Base-by-base conservation (phyloP, 306 rosid species). In the Dicorynia guianensis region DNA sequence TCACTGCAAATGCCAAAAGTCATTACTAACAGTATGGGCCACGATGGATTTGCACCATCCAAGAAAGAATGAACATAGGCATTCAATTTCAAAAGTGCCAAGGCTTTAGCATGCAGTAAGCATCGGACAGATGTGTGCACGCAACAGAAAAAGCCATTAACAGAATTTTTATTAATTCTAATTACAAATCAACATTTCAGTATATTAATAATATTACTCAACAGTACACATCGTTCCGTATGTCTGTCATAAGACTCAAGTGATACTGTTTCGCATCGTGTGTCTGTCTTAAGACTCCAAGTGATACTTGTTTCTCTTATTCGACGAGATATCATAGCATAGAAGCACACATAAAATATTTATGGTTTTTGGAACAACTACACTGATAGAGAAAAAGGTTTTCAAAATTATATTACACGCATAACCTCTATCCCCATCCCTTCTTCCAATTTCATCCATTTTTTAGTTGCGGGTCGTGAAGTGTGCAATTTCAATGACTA, bases 121-220 rank as follows among this genome's bases (percentile, higher is more conserved):
- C 57, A 4, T 52, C 57, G 6, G 0, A n/a, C 9, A 53, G 18
- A 4, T n/a, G 6, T 10, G 36, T 8, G 61, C 12, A 18, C 9
- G 5, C 6, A 20, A 8, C 14, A 13, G 14, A 48, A 56, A 56
- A 10, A 7, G 2, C 11, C 8, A 4, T 5, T 18, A 30, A 57
- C 39, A 57, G 3, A 47, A 47, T 2, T 10, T 47, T 4, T 11
- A 13, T 1, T 47, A 10, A 11, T 5, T 1, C 13, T 3, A 7
- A 47, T 47, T 8, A 47, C 15, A 12, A 10, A 47, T 3, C 13
- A 11, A 4, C n/a, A 47, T 2, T 25, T 25, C 30, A 25, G 46
- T 42, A 25, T 48, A 47, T 11, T 48, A 67, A 25, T 55, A 65
- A n/a, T n/a, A n/a, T n/a, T n/a, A n/a, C n/a, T n/a, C n/a, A n/a